Conservation (phyloP, 257 asterid genomes). For the Fraxinus anomala region DNA sequence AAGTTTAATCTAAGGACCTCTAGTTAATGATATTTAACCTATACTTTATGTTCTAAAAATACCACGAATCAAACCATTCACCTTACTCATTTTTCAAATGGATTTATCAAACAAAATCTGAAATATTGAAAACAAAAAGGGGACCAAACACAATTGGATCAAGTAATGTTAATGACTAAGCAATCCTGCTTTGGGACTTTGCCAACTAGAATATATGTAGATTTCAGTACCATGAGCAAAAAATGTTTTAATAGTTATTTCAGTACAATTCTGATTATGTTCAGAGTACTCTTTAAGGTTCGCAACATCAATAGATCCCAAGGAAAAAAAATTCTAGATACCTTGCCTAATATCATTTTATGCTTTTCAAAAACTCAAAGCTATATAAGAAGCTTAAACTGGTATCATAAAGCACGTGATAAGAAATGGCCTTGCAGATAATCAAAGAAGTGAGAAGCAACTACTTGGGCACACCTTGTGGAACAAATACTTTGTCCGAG, state of each 20-base stretch:
- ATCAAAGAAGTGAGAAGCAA: not conserved
- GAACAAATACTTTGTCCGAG: not conserved
- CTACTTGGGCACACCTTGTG: not conserved
- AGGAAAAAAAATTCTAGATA: not conserved
- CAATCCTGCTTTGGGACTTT: not conserved
- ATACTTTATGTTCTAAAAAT: not conserved
- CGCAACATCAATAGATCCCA: not conserved
- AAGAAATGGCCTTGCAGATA: not conserved
- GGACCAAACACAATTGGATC: not conserved
- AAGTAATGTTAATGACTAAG: not conserved
- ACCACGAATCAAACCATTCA: not conserved
- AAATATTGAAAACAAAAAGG: not conserved
- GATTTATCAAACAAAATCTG: constrained; percentile 1
- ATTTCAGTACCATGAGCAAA: too few species aligned
- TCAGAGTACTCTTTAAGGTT: too few species aligned
- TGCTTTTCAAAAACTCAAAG: not conserved
- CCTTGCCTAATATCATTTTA: not conserved
- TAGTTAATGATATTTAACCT: constrained; percentile 9
- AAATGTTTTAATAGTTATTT: not conserved
- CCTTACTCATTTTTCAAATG: not conserved
- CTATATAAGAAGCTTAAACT: not conserved
- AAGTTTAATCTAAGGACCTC: constrained; percentile 23
- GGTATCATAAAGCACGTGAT: not conserved
- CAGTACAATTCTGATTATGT: not conserved
- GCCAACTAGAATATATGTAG: not conserved